Conservation (phyloP, 352 stramenopile species). For the Nothophytophthora sp. region DNA sequence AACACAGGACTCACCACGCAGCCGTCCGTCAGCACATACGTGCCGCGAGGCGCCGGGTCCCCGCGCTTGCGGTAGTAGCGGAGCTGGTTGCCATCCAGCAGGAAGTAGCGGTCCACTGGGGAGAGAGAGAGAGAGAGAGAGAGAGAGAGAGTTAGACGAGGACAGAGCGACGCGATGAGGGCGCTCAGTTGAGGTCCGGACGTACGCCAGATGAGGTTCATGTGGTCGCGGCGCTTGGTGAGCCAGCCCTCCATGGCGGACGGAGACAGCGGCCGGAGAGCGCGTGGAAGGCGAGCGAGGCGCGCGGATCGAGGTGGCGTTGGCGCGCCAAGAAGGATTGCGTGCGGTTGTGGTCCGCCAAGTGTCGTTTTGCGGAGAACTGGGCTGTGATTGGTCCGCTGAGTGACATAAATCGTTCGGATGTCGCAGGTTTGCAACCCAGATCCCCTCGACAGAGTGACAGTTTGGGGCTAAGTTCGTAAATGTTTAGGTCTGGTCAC, state of each 20-base stretch:
- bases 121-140: not conserved
- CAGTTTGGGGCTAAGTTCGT: too few relatives aligned
- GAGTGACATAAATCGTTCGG: too few relatives aligned
- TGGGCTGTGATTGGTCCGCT: too few relatives aligned
- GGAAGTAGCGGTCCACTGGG: constrained; percentile 85
- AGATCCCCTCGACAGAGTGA: too few relatives aligned
- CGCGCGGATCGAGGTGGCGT: not conserved
- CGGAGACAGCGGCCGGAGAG: not conserved
- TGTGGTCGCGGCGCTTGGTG: constrained; percentile 88
- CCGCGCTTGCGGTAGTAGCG: constrained; percentile 88
- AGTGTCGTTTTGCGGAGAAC: too few relatives aligned
- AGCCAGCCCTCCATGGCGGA: constrained; percentile 85
- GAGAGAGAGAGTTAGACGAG: too few relatives aligned
- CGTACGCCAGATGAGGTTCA: constrained; percentile 92
- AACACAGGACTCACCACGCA: constrained; percentile 82
- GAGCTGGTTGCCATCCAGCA: constrained; percentile 85
- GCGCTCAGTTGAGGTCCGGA: too few relatives aligned
- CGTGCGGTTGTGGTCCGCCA: too few relatives aligned
- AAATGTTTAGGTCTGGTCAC: too few relatives aligned
- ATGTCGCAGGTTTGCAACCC: too few relatives aligned
- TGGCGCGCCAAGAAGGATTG: not conserved
- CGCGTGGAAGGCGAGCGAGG: not conserved
- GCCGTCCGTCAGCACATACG: constrained; percentile 84
- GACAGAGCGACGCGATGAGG: too few relatives aligned
- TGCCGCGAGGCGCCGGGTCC: constrained; percentile 77